Base-by-base conservation (phyloP, 2,329 filamentous ascomycete genomes). In the Xylariomycetidae sp. region DNA sequence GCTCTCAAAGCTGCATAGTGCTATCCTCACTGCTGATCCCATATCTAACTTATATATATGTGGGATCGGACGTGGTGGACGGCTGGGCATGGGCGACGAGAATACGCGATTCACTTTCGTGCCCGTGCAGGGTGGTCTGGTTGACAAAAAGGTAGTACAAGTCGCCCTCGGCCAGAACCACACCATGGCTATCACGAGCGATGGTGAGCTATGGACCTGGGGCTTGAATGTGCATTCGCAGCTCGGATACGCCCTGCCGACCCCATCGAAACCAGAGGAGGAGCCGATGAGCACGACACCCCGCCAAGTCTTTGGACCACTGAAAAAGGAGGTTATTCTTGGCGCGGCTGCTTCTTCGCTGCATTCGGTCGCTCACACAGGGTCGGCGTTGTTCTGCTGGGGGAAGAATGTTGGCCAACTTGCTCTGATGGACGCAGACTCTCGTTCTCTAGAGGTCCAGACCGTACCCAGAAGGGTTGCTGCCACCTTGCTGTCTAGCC, bases 381-480 rank as follows among this genome's bases (percentile, higher is more conserved):
- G 75, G 1, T 77, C 79, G 1, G 86, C 87, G 1, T 64, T 98
- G 2, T 98, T 86, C 55, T 94, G 88, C 3, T 98, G 94, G 72
- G 92, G 92, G 15, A 94, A 92, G 51, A 98, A 97, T 50, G 80
- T 88, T 48, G 92, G 92, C 2, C 92, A 98, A 57, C 74, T 98
- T 29, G 92, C 88, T 5, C 72, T 98, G 33, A 88, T 96, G 64
- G 92, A 96, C 57, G 90, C 92, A 1, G 90, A 97, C 61, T 94
- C 92, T 16, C 80, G 89, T 28, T 96, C 88, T 1, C 72, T 97
- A 5, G 86, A 92, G 47, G 66, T 83, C n/a, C 92, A 97, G 53
- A 64, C 74, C 14, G 80, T 77, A 1, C 92, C 92, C 16, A 78
- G 92, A 29, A 90, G 85, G 53, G 89, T 98, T 27, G 89, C 88